Evolutionary conservation across 2,329 filamentous ascomycete species (phyloP), one percentile per base, ranked within the genome.

Genomic region (Diaporthe sp.): DNA sequence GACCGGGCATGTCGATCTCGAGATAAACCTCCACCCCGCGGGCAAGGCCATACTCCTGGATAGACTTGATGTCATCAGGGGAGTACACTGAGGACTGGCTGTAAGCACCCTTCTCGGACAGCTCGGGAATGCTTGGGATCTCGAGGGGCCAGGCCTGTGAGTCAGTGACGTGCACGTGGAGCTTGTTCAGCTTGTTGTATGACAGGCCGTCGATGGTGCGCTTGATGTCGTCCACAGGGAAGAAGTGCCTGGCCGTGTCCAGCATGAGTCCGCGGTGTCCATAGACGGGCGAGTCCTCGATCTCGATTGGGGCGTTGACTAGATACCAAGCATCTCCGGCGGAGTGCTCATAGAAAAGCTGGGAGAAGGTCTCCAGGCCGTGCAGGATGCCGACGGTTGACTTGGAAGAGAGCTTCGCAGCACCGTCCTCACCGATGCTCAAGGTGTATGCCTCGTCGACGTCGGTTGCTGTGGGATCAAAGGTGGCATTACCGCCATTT

Each of bases 61-160:
- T 89, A 0, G 86, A 82, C 33, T 87, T 82, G 40, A 97, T 85
- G 76, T 95, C 92, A 2, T 85, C 83, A 0, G 92, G 87, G 1
- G 89, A 90, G 85, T 97, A 97, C 0, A 90, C 89, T 69, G 94
- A 86, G 60, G 89, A 89, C 25, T 88, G 86, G 33, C 88, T 87
- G 80, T 97, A 97, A 1, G 94, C 92, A 47, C 95, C 95, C 81
- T 94, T 92, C 70, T 87, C 83, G 4, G 94, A 88, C 2, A 97
- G 86, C 74, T 92, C 89, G 4, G 95, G 93, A 76, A 97, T 84
- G 3, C 93, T 84, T 1, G 94, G 93, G 67, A 97, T 92, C 78
- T 95, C 94, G 33, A 97, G 86, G 0, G 95, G 95, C 93, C 95
- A 97, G 5, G 94, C 94, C 83, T 97, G 95, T 22, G 93, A 92